Percentiles rank a stretch among this genome's conserved stretches.
These are phyloP conservation scores for Collybia sp. DNA, from an alignment of 768 basidiomycete genomes.

Conservation along the genomic window DNA sequence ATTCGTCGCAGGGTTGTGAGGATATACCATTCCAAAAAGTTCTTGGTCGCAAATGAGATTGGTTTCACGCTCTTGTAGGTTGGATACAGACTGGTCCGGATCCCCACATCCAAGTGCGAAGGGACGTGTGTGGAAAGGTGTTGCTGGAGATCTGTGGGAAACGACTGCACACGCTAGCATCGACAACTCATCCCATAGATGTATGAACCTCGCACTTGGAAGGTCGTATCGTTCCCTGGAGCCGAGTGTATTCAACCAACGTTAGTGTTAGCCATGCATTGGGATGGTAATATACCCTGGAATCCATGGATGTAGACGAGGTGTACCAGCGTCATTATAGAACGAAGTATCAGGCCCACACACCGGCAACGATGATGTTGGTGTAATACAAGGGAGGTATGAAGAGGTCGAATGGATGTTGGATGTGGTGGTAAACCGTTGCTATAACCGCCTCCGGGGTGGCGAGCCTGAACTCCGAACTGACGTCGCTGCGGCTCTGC, in stretches of 20 bases:
- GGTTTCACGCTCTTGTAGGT: constrained; percentile 57
- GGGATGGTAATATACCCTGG: constrained; percentile 32
- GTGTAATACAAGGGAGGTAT: not conserved
- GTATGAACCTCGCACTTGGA: constrained; percentile 33
- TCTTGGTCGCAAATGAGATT: constrained; percentile 42
- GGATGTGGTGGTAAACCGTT: not conserved
- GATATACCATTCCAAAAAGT: constrained; percentile 51
- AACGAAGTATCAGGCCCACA: too few relatives aligned
- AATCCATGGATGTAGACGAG: constrained; percentile 58
- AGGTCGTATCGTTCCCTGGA: constrained; percentile 52
- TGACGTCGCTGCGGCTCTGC: too few relatives aligned
- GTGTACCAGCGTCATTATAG: constrained; percentile 33
- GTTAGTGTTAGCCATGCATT: not conserved
- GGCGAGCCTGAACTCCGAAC: too few relatives aligned
- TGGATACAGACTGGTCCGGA: constrained; percentile 50
- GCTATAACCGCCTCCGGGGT: too few relatives aligned
- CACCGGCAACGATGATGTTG: constrained; percentile 1
- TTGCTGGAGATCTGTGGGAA: constrained; percentile 50
- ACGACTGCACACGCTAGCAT: constrained; percentile 28
- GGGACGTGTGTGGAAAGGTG: constrained; percentile 31
- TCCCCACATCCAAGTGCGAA: constrained; percentile 25
- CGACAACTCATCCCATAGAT: not conserved
- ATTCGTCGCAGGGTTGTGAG: not conserved
- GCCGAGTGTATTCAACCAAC: not conserved
- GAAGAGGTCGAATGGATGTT: not conserved